Evolutionary conservation across 768 basidiomycete species (phyloP), one percentile per base, ranked within the genome.

Genomic region (Neoboletus magnificus): DNA sequence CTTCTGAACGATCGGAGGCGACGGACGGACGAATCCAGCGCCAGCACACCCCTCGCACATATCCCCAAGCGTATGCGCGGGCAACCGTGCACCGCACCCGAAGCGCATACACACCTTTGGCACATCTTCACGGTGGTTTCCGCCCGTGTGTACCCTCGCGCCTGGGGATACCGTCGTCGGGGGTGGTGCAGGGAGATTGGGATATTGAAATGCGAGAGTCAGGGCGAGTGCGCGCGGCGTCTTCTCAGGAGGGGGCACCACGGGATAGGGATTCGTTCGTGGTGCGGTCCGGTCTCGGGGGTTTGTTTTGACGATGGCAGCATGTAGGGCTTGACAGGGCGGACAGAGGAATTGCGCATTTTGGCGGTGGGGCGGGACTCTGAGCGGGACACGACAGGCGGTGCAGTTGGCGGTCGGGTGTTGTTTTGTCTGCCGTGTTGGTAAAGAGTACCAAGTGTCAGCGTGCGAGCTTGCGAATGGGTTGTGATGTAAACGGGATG

Each of bases 1-100:
- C 37, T 37, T 52, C 37, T n/a, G 57, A 27, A 30, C 32, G 35
- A 5, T 5, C 25, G 33, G 39, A 5, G 52, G 39, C 10, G 30
- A 48, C 9, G 48, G 52, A 18, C 54, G 55, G 20, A 36, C 37
- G 23, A 56, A 55, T 4, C 56, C 55, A 22, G 57, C 56, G 16
- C 48, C n/a, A 2, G 46, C 35, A 35, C 68, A 67, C 16, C 20
- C 45, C n/a, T 47, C 48, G 11, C 66, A 67, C 16, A 58, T n/a
- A 22, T 51, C 47, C 6, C 56, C 48, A 1, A 13, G n/a, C 9
- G 37, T 40, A 30, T 56, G 41, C 29, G 20, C 1, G 2, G 51
- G 47, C 4, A 69, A 12, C 2, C 49, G 54, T 0, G 41, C 48
- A 5, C 62, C 59, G 18, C 66, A 67, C 7, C 67, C 67, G 8